Percentiles rank a stretch among this genome's conserved stretches.
Evolutionary conservation across 345 rosid genomes (phyloP).

Genomic region (Cardamine chenopodiifolia): DNA sequence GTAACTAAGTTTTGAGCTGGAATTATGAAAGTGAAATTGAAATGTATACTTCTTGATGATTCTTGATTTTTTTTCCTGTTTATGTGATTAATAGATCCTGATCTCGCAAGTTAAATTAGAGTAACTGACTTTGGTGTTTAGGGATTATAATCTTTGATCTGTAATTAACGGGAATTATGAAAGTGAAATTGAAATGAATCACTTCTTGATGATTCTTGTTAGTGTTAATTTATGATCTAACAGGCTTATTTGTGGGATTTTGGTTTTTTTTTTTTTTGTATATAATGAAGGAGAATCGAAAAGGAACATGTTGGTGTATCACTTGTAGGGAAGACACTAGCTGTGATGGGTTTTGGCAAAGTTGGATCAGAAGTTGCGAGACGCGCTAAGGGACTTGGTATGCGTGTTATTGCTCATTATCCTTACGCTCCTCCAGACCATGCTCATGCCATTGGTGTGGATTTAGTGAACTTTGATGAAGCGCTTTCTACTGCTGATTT

Average conservation of each 20-base stretch:
- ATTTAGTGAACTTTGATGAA: constrained; percentile 73
- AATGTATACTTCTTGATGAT: neutral
- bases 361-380: constrained; percentile 86
- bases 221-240: neutral
- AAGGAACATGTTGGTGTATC: constrained; percentile 80
- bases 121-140: no score
- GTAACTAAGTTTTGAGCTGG: neutral
- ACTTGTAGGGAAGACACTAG: constrained; percentile 76
- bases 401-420: constrained; percentile 82
- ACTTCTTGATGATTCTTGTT: constrained; percentile 3
- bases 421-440: constrained; percentile 83
- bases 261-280: neutral
- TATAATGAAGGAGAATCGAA: constrained; percentile 65
- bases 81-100: neutral
- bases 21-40: neutral
- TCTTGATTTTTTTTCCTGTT: neutral
- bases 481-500: constrained; percentile 72
- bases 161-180: no score
- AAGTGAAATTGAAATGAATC: neutral
- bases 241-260: neutral
- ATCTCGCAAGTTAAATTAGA: no score
- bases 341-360: constrained; percentile 80
- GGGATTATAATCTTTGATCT: no score
- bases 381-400: constrained; percentile 87
- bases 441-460: constrained; percentile 78